Conservation (phyloP, 106 monocot genomes). For the Dendrobium nobile region DNA sequence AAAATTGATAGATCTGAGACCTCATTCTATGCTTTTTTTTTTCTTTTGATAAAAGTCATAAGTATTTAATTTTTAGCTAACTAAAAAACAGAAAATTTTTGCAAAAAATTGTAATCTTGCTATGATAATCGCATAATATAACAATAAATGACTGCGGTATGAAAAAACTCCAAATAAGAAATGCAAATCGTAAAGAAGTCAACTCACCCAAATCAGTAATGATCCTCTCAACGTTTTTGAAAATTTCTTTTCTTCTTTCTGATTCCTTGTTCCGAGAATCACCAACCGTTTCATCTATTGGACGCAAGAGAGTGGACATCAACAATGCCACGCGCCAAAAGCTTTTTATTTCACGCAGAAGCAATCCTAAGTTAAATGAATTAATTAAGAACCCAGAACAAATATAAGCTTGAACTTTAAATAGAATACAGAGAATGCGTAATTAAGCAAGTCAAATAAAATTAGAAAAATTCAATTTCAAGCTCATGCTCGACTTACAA, state of each 20-base stretch:
- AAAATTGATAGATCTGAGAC: too few relatives aligned
- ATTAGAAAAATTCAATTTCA: background rate
- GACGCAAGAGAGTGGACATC: slow-evolving; percentile 54
- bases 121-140: too few relatives aligned
- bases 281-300: slow-evolving; percentile 9
- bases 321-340: slow-evolving; percentile 82
- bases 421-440: background rate
- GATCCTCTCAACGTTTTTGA: slow-evolving; percentile 28
- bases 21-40: too few relatives aligned
- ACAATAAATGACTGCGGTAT: too few relatives aligned
- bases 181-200: background rate
- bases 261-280: slow-evolving; percentile 19
- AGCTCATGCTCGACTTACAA: background rate
- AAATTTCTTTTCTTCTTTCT: slow-evolving; percentile 37
- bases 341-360: slow-evolving; percentile 76
- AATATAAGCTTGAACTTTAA: background rate
- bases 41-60: too few relatives aligned
- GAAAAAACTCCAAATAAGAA: background rate
- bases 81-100: too few relatives aligned
- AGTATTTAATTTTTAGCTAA: too few relatives aligned
- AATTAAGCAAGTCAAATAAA: background rate
- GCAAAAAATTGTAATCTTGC: too few relatives aligned
- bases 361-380: slow-evolving; percentile 37
- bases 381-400: background rate
- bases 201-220: slow-evolving; percentile 45